Conservation (phyloP, 169 alveolate genomes). For the Cryptosporidium sp. region DNA sequence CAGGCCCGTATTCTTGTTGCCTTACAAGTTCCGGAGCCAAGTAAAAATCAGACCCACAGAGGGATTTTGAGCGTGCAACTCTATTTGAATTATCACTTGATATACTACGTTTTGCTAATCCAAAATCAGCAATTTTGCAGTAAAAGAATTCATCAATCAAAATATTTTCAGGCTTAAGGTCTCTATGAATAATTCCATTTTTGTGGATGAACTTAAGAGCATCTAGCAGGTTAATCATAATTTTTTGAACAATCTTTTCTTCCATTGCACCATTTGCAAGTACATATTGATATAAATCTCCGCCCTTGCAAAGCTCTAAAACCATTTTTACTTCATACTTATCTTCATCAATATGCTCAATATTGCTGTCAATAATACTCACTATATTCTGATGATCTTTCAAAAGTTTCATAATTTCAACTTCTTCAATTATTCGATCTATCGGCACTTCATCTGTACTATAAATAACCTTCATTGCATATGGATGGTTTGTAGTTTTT, state of each 20-base stretch:
- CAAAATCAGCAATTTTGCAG: constrained; percentile 79
- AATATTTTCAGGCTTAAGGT: constrained; percentile 61
- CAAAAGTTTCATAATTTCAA: constrained; percentile 50
- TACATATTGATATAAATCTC: constrained; percentile 77
- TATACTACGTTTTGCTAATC: constrained; percentile 76
- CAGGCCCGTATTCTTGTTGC: constrained; percentile 82
- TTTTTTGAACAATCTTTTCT: constrained; percentile 37
- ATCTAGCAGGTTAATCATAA: constrained; percentile 64
- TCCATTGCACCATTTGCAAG: constrained; percentile 50
- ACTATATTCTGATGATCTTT: constrained; percentile 45
- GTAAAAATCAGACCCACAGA: constrained; percentile 82
- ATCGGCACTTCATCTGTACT: constrained; percentile 50
- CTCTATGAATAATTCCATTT: constrained; percentile 77
- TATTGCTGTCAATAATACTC: constrained; percentile 26
- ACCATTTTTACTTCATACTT: constrained; percentile 74
- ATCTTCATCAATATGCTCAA: constrained; percentile 58
- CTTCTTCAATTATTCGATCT: constrained; percentile 39
- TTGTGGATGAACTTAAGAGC: constrained; percentile 78
- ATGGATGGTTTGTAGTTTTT: constrained; percentile 2
- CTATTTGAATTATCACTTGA: neutral
- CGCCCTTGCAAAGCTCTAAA: constrained; percentile 79
- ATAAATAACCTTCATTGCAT: constrained; percentile 57
- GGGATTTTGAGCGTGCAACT: constrained; percentile 75
- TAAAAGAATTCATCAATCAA: constrained; percentile 44
- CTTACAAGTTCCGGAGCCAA: constrained; percentile 80